phyloP scores from a whole-genome alignment of 768 basidiomycete genomes.

The Tephrocybe sp. region DNA sequence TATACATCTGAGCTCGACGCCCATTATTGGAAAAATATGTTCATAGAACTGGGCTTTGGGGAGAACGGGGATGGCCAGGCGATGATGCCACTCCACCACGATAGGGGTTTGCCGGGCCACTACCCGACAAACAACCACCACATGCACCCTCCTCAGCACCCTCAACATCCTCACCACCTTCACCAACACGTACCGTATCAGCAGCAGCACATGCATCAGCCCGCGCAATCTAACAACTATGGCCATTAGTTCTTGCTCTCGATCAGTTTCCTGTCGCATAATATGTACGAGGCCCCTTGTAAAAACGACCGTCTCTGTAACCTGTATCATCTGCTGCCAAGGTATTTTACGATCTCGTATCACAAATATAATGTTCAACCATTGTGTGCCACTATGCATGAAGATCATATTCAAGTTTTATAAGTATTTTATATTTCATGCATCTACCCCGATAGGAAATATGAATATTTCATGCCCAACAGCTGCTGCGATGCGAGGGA shows the following conservation, averaged over 20 bases:
- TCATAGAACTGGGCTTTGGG: slow-evolving; percentile 70
- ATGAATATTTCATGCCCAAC: slow-evolving; percentile 59
- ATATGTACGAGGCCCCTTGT: neutral
- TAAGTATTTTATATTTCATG: slow-evolving; percentile 24
- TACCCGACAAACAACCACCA: slow-evolving; percentile 26
- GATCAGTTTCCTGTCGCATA: slow-evolving; percentile 12
- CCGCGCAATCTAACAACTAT: slow-evolving; percentile 25
- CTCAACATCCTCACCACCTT: slow-evolving; percentile 21
- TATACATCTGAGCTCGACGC: slow-evolving; percentile 61
- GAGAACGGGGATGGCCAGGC: slow-evolving; percentile 37
- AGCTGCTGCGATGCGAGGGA: slow-evolving; percentile 68
- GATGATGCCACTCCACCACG: slow-evolving; percentile 21
- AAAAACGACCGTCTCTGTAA: neutral
- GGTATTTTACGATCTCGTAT: neutral
- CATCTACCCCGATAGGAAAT: slow-evolving; percentile 66
- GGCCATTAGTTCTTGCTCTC: slow-evolving; percentile 25
- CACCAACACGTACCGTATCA: slow-evolving; percentile 30
- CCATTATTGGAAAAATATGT: slow-evolving; percentile 75
- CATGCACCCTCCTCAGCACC: slow-evolving; percentile 19
- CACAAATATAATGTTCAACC: neutral
- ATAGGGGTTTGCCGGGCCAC: slow-evolving; percentile 20
- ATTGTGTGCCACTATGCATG: neutral
- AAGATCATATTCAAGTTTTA: too few species aligned
- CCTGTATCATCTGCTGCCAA: slow-evolving; percentile 1
- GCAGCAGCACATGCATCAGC: slow-evolving; percentile 26